Evolutionary conservation across 169 alveolate genomes (phyloP), one percentile per base, ranked within the genome.

Genomic region (Plasmodium blacklocki): DNA sequence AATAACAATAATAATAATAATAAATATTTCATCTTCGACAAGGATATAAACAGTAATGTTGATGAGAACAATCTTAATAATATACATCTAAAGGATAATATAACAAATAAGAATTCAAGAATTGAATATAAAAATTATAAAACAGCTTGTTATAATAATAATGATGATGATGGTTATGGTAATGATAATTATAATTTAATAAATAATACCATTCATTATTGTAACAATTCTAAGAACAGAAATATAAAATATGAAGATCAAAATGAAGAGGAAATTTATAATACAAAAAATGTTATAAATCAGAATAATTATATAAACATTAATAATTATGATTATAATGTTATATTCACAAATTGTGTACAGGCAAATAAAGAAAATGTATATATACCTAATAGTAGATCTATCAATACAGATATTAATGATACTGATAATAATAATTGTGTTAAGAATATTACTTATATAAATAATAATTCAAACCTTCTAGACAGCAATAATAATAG

Each of bases 381-480:
- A 3, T 64, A 64, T 39, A 21, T 21, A 8, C 11, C 8, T 63
- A n/a, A 8, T 14, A 19, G 29, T 63, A 32, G 9, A 26, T 67
- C 15, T 67, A 29, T 26, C 9, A 14, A 32, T 67, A 32, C 15
- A 68, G 15, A 39, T 19, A 68, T 18, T 9, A 19, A 23, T 12
- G 71, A 19, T 26, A 62, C 21, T 4, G 15, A 26, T 18, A 47
- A 14, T 18, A 43, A n/a, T n/a, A 39, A n/a, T 15, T 68, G 58
- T 45, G 32, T 68, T 45, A 45, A 68, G 21, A 68, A 68, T 23
- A 6, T 68, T 68, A 68, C 9, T 68, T 47, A 39, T 26, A n/a
- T 39, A 18, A 78, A 66, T 6, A 21, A 47, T n/a, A n/a, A 66
- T 23, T 6, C 54, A 9, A 78, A 66, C 14, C 19, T 7, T 12